Evolutionary conservation across 495 filamentous ascomycete species (phyloP), one percentile per base, ranked within the genome.

Genomic region (Xylaria longipes): DNA sequence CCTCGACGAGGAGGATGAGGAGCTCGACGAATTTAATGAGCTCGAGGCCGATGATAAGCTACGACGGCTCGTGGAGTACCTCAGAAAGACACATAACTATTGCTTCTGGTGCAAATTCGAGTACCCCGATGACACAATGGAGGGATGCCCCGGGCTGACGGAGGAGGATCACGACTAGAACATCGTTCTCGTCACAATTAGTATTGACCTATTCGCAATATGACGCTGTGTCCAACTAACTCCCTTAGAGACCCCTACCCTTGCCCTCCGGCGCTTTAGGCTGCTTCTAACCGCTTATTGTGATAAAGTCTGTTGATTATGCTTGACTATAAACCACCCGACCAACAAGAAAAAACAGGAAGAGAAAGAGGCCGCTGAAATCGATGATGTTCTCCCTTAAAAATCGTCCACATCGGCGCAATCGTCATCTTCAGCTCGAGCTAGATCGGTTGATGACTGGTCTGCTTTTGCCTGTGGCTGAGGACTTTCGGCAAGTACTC

Each of bases 81-180:
- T 99, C 48, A 87, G 95, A 29, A 83, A 90, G 37, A 87, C 85
- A 74, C 86, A 92, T 75, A 80, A 85, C 50, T 99, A 99, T 78
- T 99, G 96, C 83, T 97, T 97, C 79, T 99, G 94, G 94, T 99
- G 96, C 79, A 97, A 97, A 79, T 92, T 86, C 79, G 82, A 84
- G 54, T 98, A 98, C 76, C 79, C 82, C 1, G 90, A 91, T 61
- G 86, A 78, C 20, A 82, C 85, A 72, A 90, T 98, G 90, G 93
- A 96, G 5, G 94, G 93, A 0, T 99, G 96, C 86, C 95, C 96
- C 0, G 97, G 97, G 0, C 65, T 91, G 17, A 93, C 91, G 5
- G 97, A 98, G 82, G 95, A 98, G 76, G 94, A 97, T 76, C 95
- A 98, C 77, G 95, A 94, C 78, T 97, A 79, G 67, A 11, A 60